Conservation (phyloP, 208 protist genomes). For the Acanthamoeba sp. region DNA sequence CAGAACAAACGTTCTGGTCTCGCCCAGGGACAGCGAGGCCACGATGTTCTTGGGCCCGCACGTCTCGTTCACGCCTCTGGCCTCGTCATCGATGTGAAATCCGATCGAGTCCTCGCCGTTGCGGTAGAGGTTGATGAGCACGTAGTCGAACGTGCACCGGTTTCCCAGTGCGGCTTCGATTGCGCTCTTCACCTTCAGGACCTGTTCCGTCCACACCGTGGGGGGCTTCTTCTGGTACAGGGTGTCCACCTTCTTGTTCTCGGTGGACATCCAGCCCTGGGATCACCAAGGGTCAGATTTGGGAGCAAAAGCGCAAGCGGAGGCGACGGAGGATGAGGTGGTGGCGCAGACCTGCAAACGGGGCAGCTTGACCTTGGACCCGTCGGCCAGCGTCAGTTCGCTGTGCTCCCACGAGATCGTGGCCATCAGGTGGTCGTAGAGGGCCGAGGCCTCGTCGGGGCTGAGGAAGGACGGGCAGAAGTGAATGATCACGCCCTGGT, state of each 20-base stretch:
- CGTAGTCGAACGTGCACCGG: slow-evolving; percentile 53
- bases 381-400: background rate
- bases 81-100: slow-evolving; percentile 45
- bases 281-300: background rate
- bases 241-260: slow-evolving; percentile 34
- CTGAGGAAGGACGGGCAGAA: slow-evolving; percentile 24
- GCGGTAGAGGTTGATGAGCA: slow-evolving; percentile 65
- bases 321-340: background rate
- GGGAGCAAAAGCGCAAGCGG: background rate
- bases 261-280: slow-evolving; percentile 52
- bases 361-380: background rate
- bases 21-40: slow-evolving; percentile 31
- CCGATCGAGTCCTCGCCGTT: slow-evolving; percentile 43
- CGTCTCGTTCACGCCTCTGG: background rate
- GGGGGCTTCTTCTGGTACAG: slow-evolving; percentile 47
- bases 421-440: slow-evolving; percentile 20
- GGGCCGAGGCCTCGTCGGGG: background rate
- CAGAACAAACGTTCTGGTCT: background rate
- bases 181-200: slow-evolving; percentile 40
- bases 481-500: slow-evolving; percentile 29
- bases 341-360: slow-evolving; percentile 1
- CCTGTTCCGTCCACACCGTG: slow-evolving; percentile 21
- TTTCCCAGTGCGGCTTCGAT: slow-evolving; percentile 57
- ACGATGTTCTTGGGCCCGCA: slow-evolving; percentile 53
- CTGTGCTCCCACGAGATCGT: background rate